These are phyloP conservation scores for Herpetomonas tarakana DNA, from an alignment of 208 protist genomes.

Conservation along the genomic window DNA sequence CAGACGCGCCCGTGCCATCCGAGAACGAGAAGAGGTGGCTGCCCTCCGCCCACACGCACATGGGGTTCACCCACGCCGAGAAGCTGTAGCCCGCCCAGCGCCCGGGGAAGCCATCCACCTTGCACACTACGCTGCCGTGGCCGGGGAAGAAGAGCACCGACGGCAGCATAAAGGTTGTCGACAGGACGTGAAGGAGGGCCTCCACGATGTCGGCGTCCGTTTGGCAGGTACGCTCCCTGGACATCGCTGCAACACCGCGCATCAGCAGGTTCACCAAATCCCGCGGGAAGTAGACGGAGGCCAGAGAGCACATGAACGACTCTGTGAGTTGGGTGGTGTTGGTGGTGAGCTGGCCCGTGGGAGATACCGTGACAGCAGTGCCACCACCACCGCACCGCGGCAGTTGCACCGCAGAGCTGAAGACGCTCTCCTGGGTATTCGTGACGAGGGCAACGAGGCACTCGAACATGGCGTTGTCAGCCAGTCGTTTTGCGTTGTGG, in stretches of 20 bases:
- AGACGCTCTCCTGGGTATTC: conserved; percentile 54
- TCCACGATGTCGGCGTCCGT: conserved; percentile 77
- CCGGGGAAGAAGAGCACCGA: conserved; percentile 68
- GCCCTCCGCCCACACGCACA: conserved; percentile 73
- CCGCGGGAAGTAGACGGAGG: conserved; percentile 42
- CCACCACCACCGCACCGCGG: conserved; percentile 2
- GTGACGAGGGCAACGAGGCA: conserved; percentile 60
- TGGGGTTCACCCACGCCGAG: conserved; percentile 72
- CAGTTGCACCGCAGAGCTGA: conserved; percentile 18
- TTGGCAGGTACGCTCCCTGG: conserved; percentile 28
- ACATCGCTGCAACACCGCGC: conserved; percentile 54
- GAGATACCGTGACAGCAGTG: neutral
- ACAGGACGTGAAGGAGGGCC: conserved; percentile 61
- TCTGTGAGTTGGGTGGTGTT: conserved; percentile 69
- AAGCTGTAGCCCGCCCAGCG: conserved; percentile 77
- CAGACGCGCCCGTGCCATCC: conserved; percentile 37
- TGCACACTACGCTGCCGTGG: conserved; percentile 50
- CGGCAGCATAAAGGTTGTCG: conserved; percentile 33
- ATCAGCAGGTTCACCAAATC: conserved; percentile 38
- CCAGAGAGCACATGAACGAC: conserved; percentile 52
- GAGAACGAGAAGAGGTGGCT: conserved; percentile 72
- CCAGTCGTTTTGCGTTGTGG: conserved; percentile 48
- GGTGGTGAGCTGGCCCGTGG: conserved; percentile 39
- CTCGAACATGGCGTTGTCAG: conserved; percentile 41
- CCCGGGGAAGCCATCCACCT: conserved; percentile 24